A percentile compares a stretch with the other conserved stretches of the same genome.
Evolutionary conservation across 192 early-diverging fungal genomes (phyloP).

Genomic region (Gorgonomyces haynaldii): DNA sequence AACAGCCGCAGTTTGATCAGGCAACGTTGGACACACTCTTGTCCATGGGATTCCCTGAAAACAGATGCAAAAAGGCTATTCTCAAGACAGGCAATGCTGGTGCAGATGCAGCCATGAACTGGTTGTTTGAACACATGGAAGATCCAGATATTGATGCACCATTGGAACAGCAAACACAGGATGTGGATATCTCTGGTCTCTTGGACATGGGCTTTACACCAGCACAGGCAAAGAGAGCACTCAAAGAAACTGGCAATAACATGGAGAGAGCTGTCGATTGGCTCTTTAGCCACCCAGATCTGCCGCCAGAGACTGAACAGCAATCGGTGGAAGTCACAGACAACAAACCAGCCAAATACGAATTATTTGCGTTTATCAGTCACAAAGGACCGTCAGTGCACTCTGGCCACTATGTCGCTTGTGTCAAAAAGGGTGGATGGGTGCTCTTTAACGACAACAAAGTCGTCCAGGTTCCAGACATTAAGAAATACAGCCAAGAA

Average conservation of each 20-base stretch:
- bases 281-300: slow-evolving; percentile 80
- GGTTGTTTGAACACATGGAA: slow-evolving; percentile 96
- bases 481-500: slow-evolving; percentile 13
- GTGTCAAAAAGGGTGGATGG: slow-evolving; percentile 68
- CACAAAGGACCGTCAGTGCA: slow-evolving; percentile 93
- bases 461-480: slow-evolving; percentile 60
- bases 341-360: slow-evolving; percentile 35
- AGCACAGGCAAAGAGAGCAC: slow-evolving; percentile 66
- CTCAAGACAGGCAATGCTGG: slow-evolving; percentile 60
- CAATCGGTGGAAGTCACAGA: slow-evolving; percentile 8
- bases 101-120: slow-evolving; percentile 78
- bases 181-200: too few species aligned
- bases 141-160: slow-evolving; percentile 84
- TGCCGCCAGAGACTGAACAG: slow-evolving; percentile 34
- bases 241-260: slow-evolving; percentile 69
- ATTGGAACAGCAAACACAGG: slow-evolving; percentile 33
- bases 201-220: slow-evolving; percentile 86
- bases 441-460: slow-evolving; percentile 93
- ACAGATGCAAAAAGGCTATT: slow-evolving; percentile 73
- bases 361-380: slow-evolving; percentile 71
- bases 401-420: slow-evolving; percentile 94
- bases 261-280: slow-evolving; percentile 91
- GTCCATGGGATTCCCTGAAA: slow-evolving; percentile 86
- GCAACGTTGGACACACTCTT: slow-evolving; percentile 64
- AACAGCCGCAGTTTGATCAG: slow-evolving; percentile 46